Evolutionary conservation across 1,284 basidiomycete species (phyloP), one percentile per base, ranked within the genome.

Genomic region (Leccinum subatratum): DNA sequence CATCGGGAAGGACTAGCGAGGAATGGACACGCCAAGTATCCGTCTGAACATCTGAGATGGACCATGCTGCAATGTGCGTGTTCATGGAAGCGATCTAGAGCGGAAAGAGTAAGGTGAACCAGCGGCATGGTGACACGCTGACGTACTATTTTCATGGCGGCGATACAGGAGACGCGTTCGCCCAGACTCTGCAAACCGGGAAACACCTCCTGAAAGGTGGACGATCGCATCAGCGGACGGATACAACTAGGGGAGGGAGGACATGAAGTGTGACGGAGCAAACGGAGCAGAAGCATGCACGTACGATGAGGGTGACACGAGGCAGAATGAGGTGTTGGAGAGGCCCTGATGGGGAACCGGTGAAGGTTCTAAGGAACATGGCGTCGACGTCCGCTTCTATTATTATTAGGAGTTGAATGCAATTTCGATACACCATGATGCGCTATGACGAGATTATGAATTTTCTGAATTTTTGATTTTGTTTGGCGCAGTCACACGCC

Each of bases 21-120:
- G 93, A 94, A 75, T 94, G 93, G 4, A 94, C 83, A 56, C 87
- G 84, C 90, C 91, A 93, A 7, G 81, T 79, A 69, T 85, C 82
- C 61, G 82, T 79, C 68, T 84, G 82, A 30, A 82, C 80, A 48
- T 84, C 87, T 37, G 90, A 90, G 62, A 90, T 81, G 32, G 83
- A 83, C 92, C 91, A 94, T 48, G 86, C 85, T 63, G 89, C 91
- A 63, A 94, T 79, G 63, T 85, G 84, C 34, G 81, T 80, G 68
- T 82, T 84, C 73, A 87, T 84, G 66, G 90, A 85, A 61, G 89
- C 84, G 68, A 93, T 85, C 92, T 93, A 68, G 64, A 56, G 45
- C 64, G 61, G 62, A 62, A 9, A 11, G 14, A 54, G n/a, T 61
- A 30, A n/a, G 34, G 28, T 7, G 28, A 4, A 37, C 18, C 57